Conservation (phyloP, 2,329 filamentous ascomycete genomes). For the Fusarium palustre region DNA sequence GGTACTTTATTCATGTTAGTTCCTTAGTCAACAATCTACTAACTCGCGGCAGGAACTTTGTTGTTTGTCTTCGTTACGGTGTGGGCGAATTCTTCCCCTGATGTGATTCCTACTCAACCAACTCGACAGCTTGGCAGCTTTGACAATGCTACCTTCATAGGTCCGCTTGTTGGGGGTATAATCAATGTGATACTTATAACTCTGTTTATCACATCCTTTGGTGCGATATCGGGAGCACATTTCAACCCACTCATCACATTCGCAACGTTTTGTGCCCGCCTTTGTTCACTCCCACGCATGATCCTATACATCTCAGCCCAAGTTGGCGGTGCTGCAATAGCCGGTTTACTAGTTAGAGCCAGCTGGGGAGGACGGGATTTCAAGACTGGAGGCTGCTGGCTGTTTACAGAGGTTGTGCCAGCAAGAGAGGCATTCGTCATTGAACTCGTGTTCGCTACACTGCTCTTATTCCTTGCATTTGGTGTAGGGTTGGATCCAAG, state of each 20-base stretch:
- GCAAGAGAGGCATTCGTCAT: constrained; percentile 56
- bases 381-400: constrained; percentile 48
- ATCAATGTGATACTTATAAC: constrained; percentile 53
- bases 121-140: constrained; percentile 36
- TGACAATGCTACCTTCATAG: constrained; percentile 47
- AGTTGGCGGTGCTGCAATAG: constrained; percentile 56
- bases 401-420: constrained; percentile 44
- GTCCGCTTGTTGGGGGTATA: constrained; percentile 48
- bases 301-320: constrained; percentile 64
- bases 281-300: constrained; percentile 62
- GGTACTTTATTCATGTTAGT: background rate
- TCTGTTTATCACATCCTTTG: constrained; percentile 63
- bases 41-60: constrained; percentile 19
- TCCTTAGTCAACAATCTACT: fast-evolving
- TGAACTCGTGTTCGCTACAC: constrained; percentile 62
- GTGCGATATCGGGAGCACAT: constrained; percentile 63
- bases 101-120: constrained; percentile 18
- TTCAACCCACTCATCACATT: constrained; percentile 67
- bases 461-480: constrained; percentile 63
- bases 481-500: constrained; percentile 66
- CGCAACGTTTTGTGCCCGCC: constrained; percentile 62
- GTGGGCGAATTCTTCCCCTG: constrained; percentile 33
- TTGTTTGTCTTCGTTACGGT: constrained; percentile 41
- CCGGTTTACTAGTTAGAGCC: constrained; percentile 37
- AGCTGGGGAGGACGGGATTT: constrained; percentile 49